Evolutionary conservation across 116 monocot genomes (phyloP).

Genomic region (Papilionanthe hybrid): DNA sequence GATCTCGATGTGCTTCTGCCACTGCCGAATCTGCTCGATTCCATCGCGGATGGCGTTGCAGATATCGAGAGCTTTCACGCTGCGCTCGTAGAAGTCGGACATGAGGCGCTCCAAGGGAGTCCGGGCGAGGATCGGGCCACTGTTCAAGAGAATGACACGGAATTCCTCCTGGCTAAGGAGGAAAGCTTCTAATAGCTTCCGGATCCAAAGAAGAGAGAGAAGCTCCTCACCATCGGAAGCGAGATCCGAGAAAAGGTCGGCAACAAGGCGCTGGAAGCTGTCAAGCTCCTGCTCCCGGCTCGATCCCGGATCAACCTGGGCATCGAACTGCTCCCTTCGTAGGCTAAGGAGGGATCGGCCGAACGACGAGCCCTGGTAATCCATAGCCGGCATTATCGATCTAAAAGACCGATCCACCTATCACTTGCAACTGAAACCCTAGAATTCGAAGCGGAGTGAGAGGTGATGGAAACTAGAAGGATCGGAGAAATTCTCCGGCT

Average conservation of each 20-base stretch:
- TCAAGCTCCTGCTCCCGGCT: constrained; percentile 27
- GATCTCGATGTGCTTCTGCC: constrained; percentile 47
- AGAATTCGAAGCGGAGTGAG: not conserved
- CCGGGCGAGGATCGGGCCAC: constrained; percentile 12
- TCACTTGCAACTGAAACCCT: not conserved
- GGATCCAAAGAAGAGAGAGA: constrained; percentile 50
- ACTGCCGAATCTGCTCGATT: constrained; percentile 57
- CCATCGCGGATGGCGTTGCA: constrained; percentile 73
- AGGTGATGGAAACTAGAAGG: not conserved
- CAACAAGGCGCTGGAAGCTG: constrained; percentile 42
- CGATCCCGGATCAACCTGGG: constrained; percentile 5
- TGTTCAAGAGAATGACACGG: constrained; percentile 27
- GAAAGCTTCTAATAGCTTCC: constrained; percentile 48
- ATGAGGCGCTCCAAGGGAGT: constrained; percentile 44
- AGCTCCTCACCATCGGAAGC: constrained; percentile 19
- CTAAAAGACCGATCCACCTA: not conserved
- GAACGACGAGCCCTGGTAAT: constrained; percentile 38
- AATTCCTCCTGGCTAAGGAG: constrained; percentile 49
- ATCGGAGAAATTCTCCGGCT: not conserved
- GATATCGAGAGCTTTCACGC: constrained; percentile 74
- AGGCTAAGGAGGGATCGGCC: constrained; percentile 36
- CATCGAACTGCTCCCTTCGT: constrained; percentile 30
- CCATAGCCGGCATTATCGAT: constrained; percentile 36
- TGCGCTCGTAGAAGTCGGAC: constrained; percentile 53
- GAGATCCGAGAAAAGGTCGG: constrained; percentile 30